Evolutionary conservation across 2,329 filamentous ascomycete genomes (phyloP).

Genomic region (Bipolaris oryzae): DNA sequence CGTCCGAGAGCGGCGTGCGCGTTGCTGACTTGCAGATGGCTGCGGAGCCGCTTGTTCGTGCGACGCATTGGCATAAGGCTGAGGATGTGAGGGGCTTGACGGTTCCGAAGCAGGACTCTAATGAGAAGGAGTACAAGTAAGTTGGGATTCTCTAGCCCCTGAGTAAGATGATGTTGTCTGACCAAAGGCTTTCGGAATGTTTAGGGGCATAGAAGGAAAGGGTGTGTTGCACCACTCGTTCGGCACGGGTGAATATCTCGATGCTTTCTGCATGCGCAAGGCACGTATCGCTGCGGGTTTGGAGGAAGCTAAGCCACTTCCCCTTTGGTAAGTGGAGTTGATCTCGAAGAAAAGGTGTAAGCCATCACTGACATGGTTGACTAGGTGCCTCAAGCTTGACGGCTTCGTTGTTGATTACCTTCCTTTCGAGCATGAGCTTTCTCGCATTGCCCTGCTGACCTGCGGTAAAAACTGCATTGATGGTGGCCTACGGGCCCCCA

Average conservation of each 20-base stretch:
- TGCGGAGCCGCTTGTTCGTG: constrained; percentile 31
- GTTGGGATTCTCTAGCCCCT: neutral
- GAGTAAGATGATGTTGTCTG: neutral
- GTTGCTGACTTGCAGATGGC: constrained; percentile 40
- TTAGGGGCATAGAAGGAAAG: constrained; percentile 37
- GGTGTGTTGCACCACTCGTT: constrained; percentile 35
- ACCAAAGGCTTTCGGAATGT: neutral
- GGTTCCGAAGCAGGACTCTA: constrained; percentile 19
- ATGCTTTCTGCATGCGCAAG: constrained; percentile 39
- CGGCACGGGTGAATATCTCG: constrained; percentile 45
- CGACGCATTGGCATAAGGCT: constrained; percentile 31
- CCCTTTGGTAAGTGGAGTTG: constrained; percentile 21
- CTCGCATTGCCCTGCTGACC: constrained; percentile 26
- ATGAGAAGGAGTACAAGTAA: constrained; percentile 34
- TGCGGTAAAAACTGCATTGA: constrained; percentile 38
- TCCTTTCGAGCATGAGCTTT: constrained; percentile 38
- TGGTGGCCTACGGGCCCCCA: constrained; percentile 36
- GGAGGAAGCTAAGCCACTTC: constrained; percentile 30
- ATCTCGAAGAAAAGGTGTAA: neutral
- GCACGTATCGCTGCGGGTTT: constrained; percentile 36
- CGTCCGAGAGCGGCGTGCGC: constrained; percentile 23
- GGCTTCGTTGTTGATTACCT: constrained; percentile 44
- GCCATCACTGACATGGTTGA: neutral
- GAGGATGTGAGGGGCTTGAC: constrained; percentile 29
- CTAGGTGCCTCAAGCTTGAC: constrained; percentile 37